These are phyloP conservation scores for Leccinum griseonigrum DNA, from an alignment of 1,284 basidiomycete species.

Conservation along the genomic window DNA sequence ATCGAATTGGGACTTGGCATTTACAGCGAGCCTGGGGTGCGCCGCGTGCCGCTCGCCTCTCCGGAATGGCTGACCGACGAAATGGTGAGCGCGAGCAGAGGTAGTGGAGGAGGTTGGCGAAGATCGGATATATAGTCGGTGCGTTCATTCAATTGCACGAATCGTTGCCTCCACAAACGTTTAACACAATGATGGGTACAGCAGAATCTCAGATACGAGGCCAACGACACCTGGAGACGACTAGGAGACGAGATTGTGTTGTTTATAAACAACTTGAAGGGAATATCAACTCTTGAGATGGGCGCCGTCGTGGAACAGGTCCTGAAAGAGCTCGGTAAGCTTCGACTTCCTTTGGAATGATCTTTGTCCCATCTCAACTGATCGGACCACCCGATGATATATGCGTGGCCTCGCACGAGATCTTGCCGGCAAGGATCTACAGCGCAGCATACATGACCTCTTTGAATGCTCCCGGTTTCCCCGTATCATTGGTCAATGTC, in stretches of 20 bases:
- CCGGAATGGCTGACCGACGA: slow-evolving; percentile 34
- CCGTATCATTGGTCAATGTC: slow-evolving; percentile 39
- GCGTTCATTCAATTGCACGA: not conserved
- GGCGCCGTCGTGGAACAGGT: slow-evolving; percentile 47
- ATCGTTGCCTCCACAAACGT: not conserved
- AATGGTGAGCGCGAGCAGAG: slow-evolving; percentile 38
- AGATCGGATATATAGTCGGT: slow-evolving; percentile 13
- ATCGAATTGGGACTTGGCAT: slow-evolving; percentile 49
- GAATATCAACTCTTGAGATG: slow-evolving; percentile 53
- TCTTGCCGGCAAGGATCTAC: slow-evolving; percentile 35
- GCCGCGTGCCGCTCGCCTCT: slow-evolving; percentile 33
- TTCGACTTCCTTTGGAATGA: slow-evolving; percentile 10
- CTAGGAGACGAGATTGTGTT: slow-evolving; percentile 37
- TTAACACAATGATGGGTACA: not conserved
- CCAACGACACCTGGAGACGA: slow-evolving; percentile 16
- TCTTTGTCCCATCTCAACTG: not conserved
- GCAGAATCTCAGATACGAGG: not conserved
- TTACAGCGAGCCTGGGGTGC: not conserved
- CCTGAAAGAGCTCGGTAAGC: slow-evolving; percentile 40
- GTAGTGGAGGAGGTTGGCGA: slow-evolving; percentile 17
- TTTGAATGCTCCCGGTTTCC: slow-evolving; percentile 44
- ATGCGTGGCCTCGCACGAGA: slow-evolving; percentile 13
- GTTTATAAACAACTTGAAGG: slow-evolving; percentile 58
- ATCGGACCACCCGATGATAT: not conserved
- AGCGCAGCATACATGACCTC: slow-evolving; percentile 44